Evolutionary conservation across 768 basidiomycete species (phyloP).

Genomic region (Suillus weaverae): DNA sequence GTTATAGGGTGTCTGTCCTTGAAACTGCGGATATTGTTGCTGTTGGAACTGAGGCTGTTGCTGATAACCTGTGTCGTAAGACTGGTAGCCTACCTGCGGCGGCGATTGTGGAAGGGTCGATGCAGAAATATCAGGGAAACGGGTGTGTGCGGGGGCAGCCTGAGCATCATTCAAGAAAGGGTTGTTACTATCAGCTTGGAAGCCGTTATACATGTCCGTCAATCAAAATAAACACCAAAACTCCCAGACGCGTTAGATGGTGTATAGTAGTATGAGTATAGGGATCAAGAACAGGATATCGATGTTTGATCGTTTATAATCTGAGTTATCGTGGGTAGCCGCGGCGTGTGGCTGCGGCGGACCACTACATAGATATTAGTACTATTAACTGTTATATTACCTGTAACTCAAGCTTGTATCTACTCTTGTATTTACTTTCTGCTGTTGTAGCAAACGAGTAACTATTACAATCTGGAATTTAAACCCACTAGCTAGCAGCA

Average conservation of each 20-base stretch:
- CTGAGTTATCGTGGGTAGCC: not conserved
- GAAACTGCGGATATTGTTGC: slow-evolving; percentile 19
- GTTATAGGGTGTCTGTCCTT: slow-evolving; percentile 4
- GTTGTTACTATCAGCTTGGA: slow-evolving; percentile 45
- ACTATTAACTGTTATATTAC: not conserved
- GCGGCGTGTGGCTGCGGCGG: not conserved
- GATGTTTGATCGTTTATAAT: not conserved
- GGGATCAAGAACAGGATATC: not conserved
- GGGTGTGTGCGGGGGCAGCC: slow-evolving; percentile 43
- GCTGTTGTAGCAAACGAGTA: not conserved
- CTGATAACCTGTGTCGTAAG: slow-evolving; percentile 30
- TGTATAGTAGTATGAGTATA: not conserved
- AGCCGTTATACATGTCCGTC: slow-evolving; percentile 2
- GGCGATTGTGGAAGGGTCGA: slow-evolving; percentile 30
- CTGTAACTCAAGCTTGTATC: not conserved
- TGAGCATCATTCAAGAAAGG: slow-evolving; percentile 59
- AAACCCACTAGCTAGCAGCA: no score
- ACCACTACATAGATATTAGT: not conserved
- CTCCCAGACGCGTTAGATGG: not conserved
- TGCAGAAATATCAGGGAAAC: slow-evolving; percentile 65
- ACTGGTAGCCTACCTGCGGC: slow-evolving; percentile 26
- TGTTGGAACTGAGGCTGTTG: slow-evolving; percentile 37
- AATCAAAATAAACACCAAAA: not conserved
- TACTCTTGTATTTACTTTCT: not conserved
- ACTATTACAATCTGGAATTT: no score